Evolutionary conservation across 495 filamentous ascomycete genomes (phyloP).

Genomic region (Trichoderma asperelloides): DNA sequence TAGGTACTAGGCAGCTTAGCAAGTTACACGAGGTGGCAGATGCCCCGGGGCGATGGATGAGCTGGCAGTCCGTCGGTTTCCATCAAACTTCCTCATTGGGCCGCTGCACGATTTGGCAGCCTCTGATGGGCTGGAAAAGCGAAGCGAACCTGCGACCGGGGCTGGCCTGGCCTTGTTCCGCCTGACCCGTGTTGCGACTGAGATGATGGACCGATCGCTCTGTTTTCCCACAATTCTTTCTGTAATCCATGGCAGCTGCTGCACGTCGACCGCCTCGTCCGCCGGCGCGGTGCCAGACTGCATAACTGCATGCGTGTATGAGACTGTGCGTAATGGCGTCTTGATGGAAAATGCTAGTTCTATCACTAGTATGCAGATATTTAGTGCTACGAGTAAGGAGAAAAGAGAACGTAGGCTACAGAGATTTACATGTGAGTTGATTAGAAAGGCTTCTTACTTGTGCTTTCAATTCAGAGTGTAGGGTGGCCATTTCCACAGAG

Average conservation of each 20-base stretch:
- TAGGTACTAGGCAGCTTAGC: no score
- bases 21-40: not conserved
- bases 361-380: not conserved
- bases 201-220: not conserved
- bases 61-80: not conserved
- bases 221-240: not conserved
- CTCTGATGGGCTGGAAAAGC: slow-evolving; percentile 2
- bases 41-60: not conserved
- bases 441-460: not conserved
- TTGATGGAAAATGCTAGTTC: not conserved
- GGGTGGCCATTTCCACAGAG: not conserved
- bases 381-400: not conserved
- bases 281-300: not conserved
- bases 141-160: not conserved
- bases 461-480: not conserved
- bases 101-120: slow-evolving; percentile 2
- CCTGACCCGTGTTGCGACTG: not conserved
- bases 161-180: not conserved
- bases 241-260: not conserved
- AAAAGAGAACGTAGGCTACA: not conserved
- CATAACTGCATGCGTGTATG: not conserved
- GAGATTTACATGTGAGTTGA: not conserved
- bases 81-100: not conserved
- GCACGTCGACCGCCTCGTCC: not conserved
- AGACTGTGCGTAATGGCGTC: not conserved